Base-by-base conservation (phyloP, 179 eudicot genomes). In the Silene coronaria region DNA sequence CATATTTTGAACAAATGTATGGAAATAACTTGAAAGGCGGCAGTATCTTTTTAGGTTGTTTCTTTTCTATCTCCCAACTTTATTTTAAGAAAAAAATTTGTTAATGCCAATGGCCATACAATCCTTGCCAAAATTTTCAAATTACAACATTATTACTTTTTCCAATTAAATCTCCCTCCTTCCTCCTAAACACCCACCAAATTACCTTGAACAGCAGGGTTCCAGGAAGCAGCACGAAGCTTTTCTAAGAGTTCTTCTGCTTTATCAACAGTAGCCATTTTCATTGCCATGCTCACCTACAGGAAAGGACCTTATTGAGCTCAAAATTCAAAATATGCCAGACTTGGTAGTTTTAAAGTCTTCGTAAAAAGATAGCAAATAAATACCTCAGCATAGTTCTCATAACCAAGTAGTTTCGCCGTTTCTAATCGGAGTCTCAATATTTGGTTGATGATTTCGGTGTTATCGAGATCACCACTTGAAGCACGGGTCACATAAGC, bases 231-330 rank as follows among this genome's bases (percentile, higher is more conserved):
- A 83, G 67, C 75, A 67, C 96, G 90, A 76, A 96, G 90, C 85
- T 90, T 88, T 87, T 91, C 99, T 42, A 93, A 81, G 77, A 96
- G 97, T 80, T 93, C 96, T 84, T 84, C 89, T 77, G 94, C 99
- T 88, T 87, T 93, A 53, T 88, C 93, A 78, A 93, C 96, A 65
- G 93, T 96, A 65, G 99, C 98, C 99, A 96, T 93, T 88, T 93
- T 96, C 83, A 89, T 91, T 69, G 96, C 97, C 99, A 96, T 93
- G 84, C 99, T 96, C 78, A 96, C 99, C 99, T 96, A 85, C 66
- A 70, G 69, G 82, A 67, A 77, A 26, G 55, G 8, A 36, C 75
- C 46, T 14, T 36, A 61, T 32, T 67, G 71, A 75, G 72, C 27
- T 76, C 23, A 55, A 78, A n/a, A n/a, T n/a, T n/a, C n/a, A n/a